Base-by-base conservation (phyloP, 2,329 filamentous ascomycete species). In the Zymoseptoria ardabiliae region DNA sequence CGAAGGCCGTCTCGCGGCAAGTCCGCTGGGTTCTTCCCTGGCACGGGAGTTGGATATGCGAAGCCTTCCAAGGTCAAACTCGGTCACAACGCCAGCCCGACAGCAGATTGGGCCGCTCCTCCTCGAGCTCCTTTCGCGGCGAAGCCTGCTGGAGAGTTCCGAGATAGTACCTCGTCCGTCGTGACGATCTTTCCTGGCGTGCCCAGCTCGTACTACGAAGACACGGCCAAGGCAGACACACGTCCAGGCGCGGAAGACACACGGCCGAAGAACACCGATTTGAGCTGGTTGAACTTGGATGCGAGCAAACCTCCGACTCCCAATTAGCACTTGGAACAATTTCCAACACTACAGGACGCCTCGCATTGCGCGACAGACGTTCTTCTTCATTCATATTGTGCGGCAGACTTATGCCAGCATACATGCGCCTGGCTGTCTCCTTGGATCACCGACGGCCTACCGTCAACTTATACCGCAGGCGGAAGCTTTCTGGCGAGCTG, bases 211-310 rank as follows among this genome's bases (percentile, higher is more conserved):
- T 58, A 61, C 50, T 57, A 54, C 57, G 65, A 62, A n/a, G 64
- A 65, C 21, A 62, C 65, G 13, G 62, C 66, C 23, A 61, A 62
- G 23, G 63, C 53, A 30, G 54, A 76, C 72, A 50, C 70, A 79
- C 35, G 35, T n/a, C 35, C 35, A n/a, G 59, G 81, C 77, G 69
- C 51, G 74, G 72, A 55, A 79, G 82, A 53, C 19, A 55, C 50
- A 28, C 50, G 64, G 55, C 53, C 66, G 2, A 53, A 54, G 53
- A 63, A 64, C 49, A 65, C 58, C 35, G 89, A 91, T 72, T 89
- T 91, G 86, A 90, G 87, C 74, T 92, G 89, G 89, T 75, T 92
- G 63, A 91, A 91, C 69, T 78, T 91, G 23, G 66, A 65, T 85
- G 56, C 63, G 49, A 56, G 52, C 50, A 61, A 54, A 45, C 35